phyloP scores from a whole-genome alignment of 2,329 filamentous ascomycete genomes.

The Chaetomium globosum region DNA sequence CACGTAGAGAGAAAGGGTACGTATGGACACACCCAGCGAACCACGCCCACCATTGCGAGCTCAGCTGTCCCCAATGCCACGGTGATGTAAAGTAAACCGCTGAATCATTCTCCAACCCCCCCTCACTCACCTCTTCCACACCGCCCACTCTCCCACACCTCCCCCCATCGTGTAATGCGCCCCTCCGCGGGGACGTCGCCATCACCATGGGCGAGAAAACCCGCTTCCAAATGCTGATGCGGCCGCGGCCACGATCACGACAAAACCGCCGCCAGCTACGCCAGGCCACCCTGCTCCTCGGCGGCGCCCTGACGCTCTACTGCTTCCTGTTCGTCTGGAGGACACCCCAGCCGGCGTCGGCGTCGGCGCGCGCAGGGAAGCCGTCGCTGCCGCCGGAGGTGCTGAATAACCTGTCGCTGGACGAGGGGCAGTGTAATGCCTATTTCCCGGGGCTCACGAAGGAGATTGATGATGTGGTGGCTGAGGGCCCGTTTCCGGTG shows the following conservation, averaged over 20 bases:
- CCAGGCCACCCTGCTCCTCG: constrained; percentile 33
- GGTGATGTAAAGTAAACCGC: not conserved
- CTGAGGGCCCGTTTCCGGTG: constrained; percentile 50
- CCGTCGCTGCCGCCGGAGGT: constrained; percentile 28
- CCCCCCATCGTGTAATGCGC: constrained; percentile 1
- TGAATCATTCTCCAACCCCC: not conserved
- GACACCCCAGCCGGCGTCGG: not conserved
- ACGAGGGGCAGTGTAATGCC: constrained; percentile 47
- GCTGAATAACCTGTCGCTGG: constrained; percentile 46
- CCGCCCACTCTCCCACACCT: too few relatives aligned
- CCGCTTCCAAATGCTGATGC: constrained; percentile 24
- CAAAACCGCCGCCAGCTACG: constrained; percentile 34
- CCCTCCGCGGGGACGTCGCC: constrained; percentile 3
- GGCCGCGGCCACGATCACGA: constrained; percentile 19
- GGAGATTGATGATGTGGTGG: constrained; percentile 51
- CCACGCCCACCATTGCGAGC: not conserved
- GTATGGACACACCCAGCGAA: not conserved
- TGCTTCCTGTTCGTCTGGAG: constrained; percentile 36
- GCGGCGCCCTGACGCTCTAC: constrained; percentile 34
- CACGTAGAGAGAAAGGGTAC: not conserved
- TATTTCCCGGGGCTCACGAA: constrained; percentile 52
- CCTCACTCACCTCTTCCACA: too few relatives aligned
- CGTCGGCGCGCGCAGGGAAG: too few relatives aligned
- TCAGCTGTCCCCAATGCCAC: not conserved
- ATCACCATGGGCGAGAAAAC: constrained; percentile 22